Conservation (phyloP, 495 filamentous ascomycete species). For the Lasiosphaeria ovina region DNA sequence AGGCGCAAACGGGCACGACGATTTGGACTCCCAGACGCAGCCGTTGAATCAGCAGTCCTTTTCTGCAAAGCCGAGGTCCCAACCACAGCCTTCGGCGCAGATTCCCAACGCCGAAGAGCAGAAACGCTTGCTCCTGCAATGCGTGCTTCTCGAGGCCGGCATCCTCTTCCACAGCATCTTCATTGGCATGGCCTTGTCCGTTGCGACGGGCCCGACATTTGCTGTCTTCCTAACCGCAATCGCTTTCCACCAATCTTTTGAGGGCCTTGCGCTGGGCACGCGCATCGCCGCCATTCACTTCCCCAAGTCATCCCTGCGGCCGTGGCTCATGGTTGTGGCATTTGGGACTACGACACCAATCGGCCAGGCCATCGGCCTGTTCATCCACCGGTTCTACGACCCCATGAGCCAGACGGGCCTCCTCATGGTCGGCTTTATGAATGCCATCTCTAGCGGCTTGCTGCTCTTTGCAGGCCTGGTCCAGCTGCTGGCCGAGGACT, state of each 20-base stretch:
- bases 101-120: conserved; percentile 42
- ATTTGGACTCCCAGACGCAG: conserved; percentile 20
- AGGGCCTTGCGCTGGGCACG: conserved; percentile 71
- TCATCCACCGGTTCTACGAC: conserved; percentile 80
- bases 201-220: conserved; percentile 74
- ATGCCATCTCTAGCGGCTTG: conserved; percentile 82
- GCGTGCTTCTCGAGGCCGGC: conserved; percentile 76
- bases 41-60: conserved; percentile 15
- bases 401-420: conserved; percentile 77
- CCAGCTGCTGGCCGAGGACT: conserved; percentile 90
- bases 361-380: conserved; percentile 84
- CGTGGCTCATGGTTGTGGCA: conserved; percentile 94
- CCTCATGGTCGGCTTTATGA: conserved; percentile 89
- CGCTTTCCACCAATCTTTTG: conserved; percentile 75
- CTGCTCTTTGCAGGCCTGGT: conserved; percentile 89
- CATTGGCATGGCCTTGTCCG: conserved; percentile 86
- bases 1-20: conserved; percentile 30
- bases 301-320: conserved; percentile 54
- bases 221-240: conserved; percentile 79
- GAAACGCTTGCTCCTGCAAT: conserved; percentile 69
- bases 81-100: conserved; percentile 20
- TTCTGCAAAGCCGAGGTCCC: conserved; percentile 23
- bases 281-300: conserved; percentile 67
- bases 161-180: conserved; percentile 87
- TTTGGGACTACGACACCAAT: conserved; percentile 90